These are phyloP conservation scores for Raddia distichophylla DNA, from an alignment of 176 grass and related monocot species.

Conservation along the genomic window DNA sequence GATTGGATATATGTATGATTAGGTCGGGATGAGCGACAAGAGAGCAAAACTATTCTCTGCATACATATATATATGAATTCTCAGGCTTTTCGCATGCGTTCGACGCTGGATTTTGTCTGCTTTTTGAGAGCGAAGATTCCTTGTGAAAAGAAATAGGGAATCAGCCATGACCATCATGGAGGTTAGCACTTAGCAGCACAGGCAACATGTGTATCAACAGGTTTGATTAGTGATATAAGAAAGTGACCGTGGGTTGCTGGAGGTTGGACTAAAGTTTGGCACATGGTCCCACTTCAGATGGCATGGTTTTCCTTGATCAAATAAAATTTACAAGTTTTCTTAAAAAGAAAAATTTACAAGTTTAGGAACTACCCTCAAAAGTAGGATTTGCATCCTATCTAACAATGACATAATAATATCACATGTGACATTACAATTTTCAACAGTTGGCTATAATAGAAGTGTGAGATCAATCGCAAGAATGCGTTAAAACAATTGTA, in stretches of 20 bases:
- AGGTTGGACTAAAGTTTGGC: neutral
- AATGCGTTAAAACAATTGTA: too few relatives aligned
- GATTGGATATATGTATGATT: neutral
- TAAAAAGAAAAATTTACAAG: too few relatives aligned
- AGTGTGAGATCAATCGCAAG: too few relatives aligned
- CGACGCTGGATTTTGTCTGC: neutral
- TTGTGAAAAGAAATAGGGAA: neutral
- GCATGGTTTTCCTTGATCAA: too few relatives aligned
- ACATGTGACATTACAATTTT: too few relatives aligned
- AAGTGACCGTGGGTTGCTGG: neutral
- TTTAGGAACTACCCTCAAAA: too few relatives aligned
- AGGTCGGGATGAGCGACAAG: neutral
- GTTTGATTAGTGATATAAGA: neutral
- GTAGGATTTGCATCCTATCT: too few relatives aligned
- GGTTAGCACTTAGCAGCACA: neutral
- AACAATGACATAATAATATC: too few relatives aligned
- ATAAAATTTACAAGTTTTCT: too few relatives aligned
- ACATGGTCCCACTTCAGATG: neutral
- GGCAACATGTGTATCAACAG: neutral
- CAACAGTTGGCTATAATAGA: too few relatives aligned
- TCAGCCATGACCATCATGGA: neutral
- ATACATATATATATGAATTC: constrained; percentile 24
- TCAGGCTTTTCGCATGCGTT: constrained; percentile 34
- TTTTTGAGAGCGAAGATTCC: neutral
- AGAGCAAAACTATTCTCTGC: neutral